These are phyloP conservation scores for Acacia acuminata DNA, from an alignment of 306 rosid genomes.

Conservation along the genomic window DNA sequence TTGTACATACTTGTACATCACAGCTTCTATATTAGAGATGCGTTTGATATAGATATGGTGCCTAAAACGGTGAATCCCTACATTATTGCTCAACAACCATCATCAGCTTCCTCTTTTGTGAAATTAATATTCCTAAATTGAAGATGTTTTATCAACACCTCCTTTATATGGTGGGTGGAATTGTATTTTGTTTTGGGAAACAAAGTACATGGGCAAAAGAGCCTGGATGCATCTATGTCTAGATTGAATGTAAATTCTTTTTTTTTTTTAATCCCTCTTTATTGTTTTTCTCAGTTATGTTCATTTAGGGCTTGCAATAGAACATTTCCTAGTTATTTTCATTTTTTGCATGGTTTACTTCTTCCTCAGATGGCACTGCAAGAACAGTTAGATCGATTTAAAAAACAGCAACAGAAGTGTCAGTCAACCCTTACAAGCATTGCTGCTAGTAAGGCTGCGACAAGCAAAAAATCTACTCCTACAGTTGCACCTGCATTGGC, in stretches of 20 bases:
- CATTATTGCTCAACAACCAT: background rate
- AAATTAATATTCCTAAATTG: background rate
- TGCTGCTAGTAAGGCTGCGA: conserved; percentile 51
- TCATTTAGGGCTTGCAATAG: background rate
- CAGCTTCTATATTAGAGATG: background rate
- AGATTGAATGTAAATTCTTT: background rate
- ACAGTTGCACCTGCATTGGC: conserved; percentile 19
- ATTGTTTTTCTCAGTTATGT: background rate
- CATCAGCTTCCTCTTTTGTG: background rate
- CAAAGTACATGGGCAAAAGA: background rate
- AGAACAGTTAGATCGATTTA: conserved; percentile 60
- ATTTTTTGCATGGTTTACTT: background rate
- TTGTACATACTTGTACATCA: background rate
- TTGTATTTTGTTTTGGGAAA: background rate
- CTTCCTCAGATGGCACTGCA: conserved; percentile 60
- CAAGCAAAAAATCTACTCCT: conserved; percentile 38
- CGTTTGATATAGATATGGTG: background rate
- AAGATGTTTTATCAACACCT: background rate
- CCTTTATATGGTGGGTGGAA: background rate
- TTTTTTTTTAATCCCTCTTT: background rate
- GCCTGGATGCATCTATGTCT: background rate
- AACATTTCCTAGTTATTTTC: background rate
- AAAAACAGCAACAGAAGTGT: conserved; percentile 76
- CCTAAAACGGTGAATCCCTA: background rate
- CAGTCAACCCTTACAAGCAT: conserved; percentile 66